Evolutionary conservation across 345 rosid genomes (phyloP).

Genomic region (Bruguiera sexangula): DNA sequence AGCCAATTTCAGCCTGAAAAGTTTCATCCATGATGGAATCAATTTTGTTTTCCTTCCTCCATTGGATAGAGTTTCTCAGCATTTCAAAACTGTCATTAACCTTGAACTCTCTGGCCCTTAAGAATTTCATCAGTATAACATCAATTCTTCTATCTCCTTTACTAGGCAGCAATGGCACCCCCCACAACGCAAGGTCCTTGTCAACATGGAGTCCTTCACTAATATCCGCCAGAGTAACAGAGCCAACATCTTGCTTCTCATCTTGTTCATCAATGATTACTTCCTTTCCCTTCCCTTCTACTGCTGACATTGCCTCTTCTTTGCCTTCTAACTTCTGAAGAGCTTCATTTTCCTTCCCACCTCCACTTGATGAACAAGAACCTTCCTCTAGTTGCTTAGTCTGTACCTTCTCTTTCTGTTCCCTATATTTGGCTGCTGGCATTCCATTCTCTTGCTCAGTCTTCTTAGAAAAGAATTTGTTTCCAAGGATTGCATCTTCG

Average conservation of each 20-base stretch:
- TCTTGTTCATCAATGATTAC: not conserved
- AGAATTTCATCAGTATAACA: slow-evolving; percentile 14
- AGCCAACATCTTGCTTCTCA: not conserved
- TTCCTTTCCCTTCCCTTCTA: not conserved
- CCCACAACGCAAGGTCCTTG: slow-evolving; percentile 22
- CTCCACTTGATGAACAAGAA: not conserved
- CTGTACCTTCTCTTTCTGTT: slow-evolving; percentile 1
- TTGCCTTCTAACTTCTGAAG: not conserved
- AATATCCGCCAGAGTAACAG: not conserved
- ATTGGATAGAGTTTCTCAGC: slow-evolving; percentile 19
- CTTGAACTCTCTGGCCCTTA: slow-evolving; percentile 25
- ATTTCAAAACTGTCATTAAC: slow-evolving; percentile 24
- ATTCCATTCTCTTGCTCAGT: slow-evolving; percentile 2
- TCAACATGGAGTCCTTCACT: not conserved
- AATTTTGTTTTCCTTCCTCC: slow-evolving; percentile 29
- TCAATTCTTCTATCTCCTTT: slow-evolving; percentile 23
- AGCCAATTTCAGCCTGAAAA: slow-evolving; percentile 6
- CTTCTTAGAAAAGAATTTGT: slow-evolving; percentile 18
- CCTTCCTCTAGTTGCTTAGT: slow-evolving; percentile 2
- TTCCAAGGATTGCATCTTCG: slow-evolving; percentile 28
- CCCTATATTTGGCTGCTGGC: not conserved
- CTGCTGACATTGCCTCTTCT: not conserved
- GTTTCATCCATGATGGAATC: slow-evolving; percentile 23
- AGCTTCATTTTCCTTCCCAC: not conserved
- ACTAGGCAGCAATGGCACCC: slow-evolving; percentile 23